Percentiles rank a stretch among this genome's conserved stretches.
Conservation (phyloP, 768 basidiomycete species). For the Lentinula guzmanii region DNA sequence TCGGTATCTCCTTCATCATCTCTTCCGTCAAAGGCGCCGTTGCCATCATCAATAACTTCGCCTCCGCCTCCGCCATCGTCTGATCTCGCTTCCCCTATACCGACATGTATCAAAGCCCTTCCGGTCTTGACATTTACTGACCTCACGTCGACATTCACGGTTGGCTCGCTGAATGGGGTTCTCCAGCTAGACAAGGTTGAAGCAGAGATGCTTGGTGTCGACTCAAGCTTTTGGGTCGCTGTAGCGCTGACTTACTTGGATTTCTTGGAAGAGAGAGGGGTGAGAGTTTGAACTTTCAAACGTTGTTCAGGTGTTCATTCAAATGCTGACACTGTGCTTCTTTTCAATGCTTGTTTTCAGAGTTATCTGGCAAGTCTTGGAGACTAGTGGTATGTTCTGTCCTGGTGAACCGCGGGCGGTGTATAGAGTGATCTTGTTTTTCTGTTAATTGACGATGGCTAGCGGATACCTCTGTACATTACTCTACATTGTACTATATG, state of each 20-base stretch:
- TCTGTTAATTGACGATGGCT: background rate
- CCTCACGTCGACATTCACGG: conserved; percentile 40
- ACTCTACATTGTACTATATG: background rate
- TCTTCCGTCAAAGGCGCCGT: background rate
- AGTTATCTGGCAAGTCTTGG: conserved; percentile 2
- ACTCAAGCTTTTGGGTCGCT: conserved; percentile 47
- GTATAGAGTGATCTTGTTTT: background rate
- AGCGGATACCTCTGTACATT: background rate
- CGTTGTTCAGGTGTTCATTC: background rate
- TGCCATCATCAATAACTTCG: background rate
- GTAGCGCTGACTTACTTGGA: conserved; percentile 44
- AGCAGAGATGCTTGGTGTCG: conserved; percentile 38
- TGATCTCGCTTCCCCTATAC: conserved; percentile 22
- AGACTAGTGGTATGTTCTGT: background rate
- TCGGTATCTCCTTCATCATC: background rate
- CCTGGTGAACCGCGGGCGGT: background rate
- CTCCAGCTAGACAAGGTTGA: conserved; percentile 39
- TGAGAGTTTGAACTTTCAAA: conserved; percentile 10
- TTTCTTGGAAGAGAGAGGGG: conserved; percentile 47
- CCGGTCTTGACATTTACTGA: conserved; percentile 43
- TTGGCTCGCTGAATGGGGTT: conserved; percentile 32
- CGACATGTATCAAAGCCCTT: background rate
- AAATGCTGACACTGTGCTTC: background rate
- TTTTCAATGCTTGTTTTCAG: background rate
- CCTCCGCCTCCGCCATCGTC: conserved; percentile 13